phyloP scores from a whole-genome alignment of 352 stramenopile species.

The Phytophthora palmivora region DNA sequence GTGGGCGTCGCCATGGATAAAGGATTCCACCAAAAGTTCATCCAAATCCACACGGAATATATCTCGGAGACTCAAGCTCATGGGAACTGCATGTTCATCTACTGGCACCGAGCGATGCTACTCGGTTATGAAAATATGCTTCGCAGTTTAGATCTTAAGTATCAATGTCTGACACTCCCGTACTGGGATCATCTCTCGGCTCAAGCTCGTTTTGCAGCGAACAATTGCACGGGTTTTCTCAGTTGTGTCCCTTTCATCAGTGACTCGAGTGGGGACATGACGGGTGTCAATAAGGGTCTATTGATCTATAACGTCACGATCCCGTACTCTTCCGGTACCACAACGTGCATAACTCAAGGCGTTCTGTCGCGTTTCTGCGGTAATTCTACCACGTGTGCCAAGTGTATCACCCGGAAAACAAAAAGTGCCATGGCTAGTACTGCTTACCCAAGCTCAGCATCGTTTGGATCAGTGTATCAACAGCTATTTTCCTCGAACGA shows the following conservation, averaged over 20 bases:
- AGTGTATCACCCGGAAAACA: conserved; percentile 43
- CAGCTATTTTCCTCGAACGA: conserved; percentile 52
- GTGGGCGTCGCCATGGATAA: conserved; percentile 48
- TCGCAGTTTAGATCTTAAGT: conserved; percentile 45
- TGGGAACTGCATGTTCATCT: conserved; percentile 70
- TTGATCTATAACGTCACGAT: conserved; percentile 29
- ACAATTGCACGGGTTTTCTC: conserved; percentile 41
- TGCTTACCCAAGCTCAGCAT: conserved; percentile 39
- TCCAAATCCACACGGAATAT: conserved; percentile 63
- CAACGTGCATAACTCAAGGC: conserved; percentile 36
- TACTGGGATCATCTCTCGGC: conserved; percentile 63
- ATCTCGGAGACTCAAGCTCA: conserved; percentile 59
- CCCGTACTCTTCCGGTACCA: conserved; percentile 10
- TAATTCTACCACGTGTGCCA: conserved; percentile 38
- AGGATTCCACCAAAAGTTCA: conserved; percentile 57
- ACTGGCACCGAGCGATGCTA: conserved; percentile 74
- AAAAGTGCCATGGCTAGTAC: conserved; percentile 15
- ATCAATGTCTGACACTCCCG: conserved; percentile 65
- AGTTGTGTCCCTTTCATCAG: conserved; percentile 44
- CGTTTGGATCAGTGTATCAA: conserved; percentile 49
- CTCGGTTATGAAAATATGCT: conserved; percentile 83
- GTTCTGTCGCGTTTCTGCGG: conserved; percentile 58
- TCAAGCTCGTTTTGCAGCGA: conserved; percentile 21
- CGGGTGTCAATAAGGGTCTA: conserved; percentile 17
- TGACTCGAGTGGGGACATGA: conserved; percentile 40